Percentiles rank a stretch among this genome's conserved stretches.
Evolutionary conservation across 78 protist species (phyloP).

Genomic region (Dictyostelium firmibasis): DNA sequence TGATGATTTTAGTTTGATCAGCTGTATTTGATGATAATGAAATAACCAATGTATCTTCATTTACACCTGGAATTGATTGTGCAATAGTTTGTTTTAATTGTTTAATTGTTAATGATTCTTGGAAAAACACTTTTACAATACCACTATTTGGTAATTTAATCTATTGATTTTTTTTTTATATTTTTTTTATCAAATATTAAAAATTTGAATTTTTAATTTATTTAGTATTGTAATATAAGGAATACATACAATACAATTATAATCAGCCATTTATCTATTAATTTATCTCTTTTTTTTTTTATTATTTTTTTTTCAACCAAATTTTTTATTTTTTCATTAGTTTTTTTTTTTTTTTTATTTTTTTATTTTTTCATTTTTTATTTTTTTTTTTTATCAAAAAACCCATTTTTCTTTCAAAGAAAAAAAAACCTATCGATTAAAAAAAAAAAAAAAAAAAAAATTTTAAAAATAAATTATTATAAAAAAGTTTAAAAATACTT

Average conservation of each 20-base stretch:
- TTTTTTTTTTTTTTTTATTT: too few species aligned
- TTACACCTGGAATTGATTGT: background rate
- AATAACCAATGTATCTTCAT: background rate
- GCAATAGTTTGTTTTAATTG: conserved; percentile 20
- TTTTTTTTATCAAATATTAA: too few species aligned
- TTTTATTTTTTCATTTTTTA: background rate
- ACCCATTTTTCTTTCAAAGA: background rate
- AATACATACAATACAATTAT: background rate
- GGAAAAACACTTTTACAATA: background rate
- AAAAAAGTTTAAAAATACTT: too few species aligned
- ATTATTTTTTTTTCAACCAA: too few species aligned
- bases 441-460: too few species aligned
- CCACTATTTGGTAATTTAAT: conserved; percentile 50
- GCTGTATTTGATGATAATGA: conserved; percentile 21
- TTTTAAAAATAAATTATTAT: too few species aligned
- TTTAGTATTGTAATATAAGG: too few species aligned
- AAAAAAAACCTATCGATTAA: background rate
- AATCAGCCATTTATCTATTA: background rate
- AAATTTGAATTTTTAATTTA: too few species aligned
- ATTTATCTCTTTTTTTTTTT: background rate
- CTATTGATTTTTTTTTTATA: background rate
- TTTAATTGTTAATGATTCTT: conserved; percentile 15
- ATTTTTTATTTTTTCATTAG: background rate
- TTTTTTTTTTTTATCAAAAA: too few species aligned
- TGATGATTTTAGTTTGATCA: conserved; percentile 26